Conservation (phyloP, 441 rosid species). For the Sinapis alba region DNA sequence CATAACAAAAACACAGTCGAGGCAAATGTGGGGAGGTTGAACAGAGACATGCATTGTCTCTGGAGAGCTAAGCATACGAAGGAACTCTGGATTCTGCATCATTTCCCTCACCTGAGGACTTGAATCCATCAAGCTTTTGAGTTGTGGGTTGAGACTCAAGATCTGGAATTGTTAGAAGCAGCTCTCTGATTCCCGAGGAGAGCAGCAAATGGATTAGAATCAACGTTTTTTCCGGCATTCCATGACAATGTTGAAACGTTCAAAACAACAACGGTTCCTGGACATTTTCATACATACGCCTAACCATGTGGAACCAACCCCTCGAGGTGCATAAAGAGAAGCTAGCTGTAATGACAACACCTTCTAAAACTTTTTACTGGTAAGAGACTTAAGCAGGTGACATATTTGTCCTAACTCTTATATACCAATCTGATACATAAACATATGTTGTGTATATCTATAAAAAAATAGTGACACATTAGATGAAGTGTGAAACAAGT, state of each 20-base stretch:
- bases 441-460: not conserved
- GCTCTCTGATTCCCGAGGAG: constrained; percentile 50
- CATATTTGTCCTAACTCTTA: too few relatives aligned
- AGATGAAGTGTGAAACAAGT: not conserved
- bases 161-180: constrained; percentile 48
- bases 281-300: constrained; percentile 66
- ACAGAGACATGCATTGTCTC: constrained; percentile 54
- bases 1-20: constrained; percentile 4
- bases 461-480: not conserved
- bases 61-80: constrained; percentile 56
- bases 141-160: constrained; percentile 58
- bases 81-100: constrained; percentile 64
- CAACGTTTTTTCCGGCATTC: constrained; percentile 43
- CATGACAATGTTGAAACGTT: constrained; percentile 53
- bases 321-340: too few relatives aligned
- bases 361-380: too few relatives aligned
- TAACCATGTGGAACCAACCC: constrained; percentile 61
- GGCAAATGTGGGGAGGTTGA: constrained; percentile 3
- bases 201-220: constrained; percentile 61
- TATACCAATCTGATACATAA: too few relatives aligned
- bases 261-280: constrained; percentile 56
- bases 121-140: constrained; percentile 52
- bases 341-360: too few relatives aligned
- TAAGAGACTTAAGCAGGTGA: too few relatives aligned
- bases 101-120: constrained; percentile 65